phyloP scores from a whole-genome alignment of 768 basidiomycete species.

The Tricholoma matsutake region DNA sequence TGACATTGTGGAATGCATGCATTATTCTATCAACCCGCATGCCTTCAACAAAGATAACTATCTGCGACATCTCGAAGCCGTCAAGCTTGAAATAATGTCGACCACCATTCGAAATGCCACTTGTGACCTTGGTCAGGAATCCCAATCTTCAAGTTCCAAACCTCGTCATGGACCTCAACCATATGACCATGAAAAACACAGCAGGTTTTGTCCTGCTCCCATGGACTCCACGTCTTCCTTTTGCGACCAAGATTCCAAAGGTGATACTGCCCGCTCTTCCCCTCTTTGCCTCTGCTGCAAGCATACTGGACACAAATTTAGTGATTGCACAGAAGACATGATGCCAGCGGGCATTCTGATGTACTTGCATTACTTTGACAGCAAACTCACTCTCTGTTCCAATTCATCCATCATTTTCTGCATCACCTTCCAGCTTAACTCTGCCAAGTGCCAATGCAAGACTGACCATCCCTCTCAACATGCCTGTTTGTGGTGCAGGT shows the following conservation, averaged over 20 bases:
- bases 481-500: too few relatives aligned
- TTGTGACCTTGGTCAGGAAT: not conserved
- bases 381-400: slow-evolving; percentile 1
- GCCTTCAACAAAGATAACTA: too few relatives aligned
- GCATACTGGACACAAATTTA: too few relatives aligned
- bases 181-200: not conserved
- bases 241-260: not conserved
- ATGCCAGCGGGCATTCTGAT: slow-evolving; percentile 7
- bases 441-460: not conserved
- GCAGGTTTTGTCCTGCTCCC: not conserved
- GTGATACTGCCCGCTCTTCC: too few relatives aligned
- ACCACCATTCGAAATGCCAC: not conserved
- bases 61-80: too few relatives aligned
- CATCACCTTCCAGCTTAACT: slow-evolving; percentile 8
- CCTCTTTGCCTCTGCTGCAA: too few relatives aligned
- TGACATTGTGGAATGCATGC: too few relatives aligned
- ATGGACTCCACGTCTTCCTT: slow-evolving; percentile 5
- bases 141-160: not conserved
- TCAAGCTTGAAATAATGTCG: too few relatives aligned
- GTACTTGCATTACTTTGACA: slow-evolving; percentile 6
- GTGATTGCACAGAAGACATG: too few relatives aligned
- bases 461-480: too few relatives aligned
- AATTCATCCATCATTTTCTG: not conserved
- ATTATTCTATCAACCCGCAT: too few relatives aligned
- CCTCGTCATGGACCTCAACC: not conserved